Base-by-base conservation (phyloP, 768 basidiomycete genomes). In the Leccinum variicolor region DNA sequence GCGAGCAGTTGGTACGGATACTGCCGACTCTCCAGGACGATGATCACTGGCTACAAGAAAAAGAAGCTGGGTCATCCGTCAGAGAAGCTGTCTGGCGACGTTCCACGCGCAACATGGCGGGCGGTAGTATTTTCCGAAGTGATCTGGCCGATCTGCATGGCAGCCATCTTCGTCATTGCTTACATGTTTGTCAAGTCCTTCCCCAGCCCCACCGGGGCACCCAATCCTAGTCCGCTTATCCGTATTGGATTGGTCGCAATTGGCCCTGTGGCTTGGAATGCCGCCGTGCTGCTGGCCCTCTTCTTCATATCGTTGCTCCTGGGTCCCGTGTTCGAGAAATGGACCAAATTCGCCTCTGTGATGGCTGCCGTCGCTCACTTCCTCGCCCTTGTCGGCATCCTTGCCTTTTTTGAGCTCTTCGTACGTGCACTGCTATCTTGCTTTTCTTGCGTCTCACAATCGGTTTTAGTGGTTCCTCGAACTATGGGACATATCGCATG, bases 1-100 rank as follows among this genome's bases (percentile, higher is more conserved):
- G 90, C 92, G 51, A 98, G 96, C 76, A 95, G 92, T 62, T 99
- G 97, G 97, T 96, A 98, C 72, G 97, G 97, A 2, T 99, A 98
- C 75, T 99, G 97, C 72, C 92, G 97, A 65, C 83, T 98, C 57
- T 96, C 94, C 36, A 79, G 97, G 61, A 99, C 97, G 9, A 90
- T 92, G 85, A 97, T 98, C 64, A 98, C 97, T 17, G 97, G 97
- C 43, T 98, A 94, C 81, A 98, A 98, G 85, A 92, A 97, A 81
- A 99, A 98, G 81, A 90, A 94, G 67, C 84, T 99, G 19, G 97
- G 97, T 4, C 90, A 96, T 66, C 97, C 97, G 7, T 97, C 95
- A 0, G 97, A 99, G 76, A 98, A 98, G 75, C 75, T 98, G 49
- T 94, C 97, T 19, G 87, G 89, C 33, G 97, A 98, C 71, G 86